Base-by-base conservation (phyloP, 208 protist species). In the Wallacemonas sp. region DNA sequence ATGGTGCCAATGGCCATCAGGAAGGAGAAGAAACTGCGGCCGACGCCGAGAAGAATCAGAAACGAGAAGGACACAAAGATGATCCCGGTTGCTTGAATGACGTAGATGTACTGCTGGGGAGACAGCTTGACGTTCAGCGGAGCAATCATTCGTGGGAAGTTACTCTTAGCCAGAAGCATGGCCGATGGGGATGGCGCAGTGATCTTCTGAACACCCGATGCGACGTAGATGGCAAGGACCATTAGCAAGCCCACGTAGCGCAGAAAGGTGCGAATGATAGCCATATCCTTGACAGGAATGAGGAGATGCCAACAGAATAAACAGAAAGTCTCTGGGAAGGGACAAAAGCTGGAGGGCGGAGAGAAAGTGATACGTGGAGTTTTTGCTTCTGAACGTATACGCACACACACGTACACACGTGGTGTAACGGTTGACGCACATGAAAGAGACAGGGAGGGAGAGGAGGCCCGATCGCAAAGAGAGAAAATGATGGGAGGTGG, bases 1-100 rank as follows among this genome's bases (percentile, higher is more conserved):
- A 76, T n/a, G 17, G 73, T 75, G 32, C 66, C 53, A 1, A 85
- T n/a, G 17, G 83, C 85, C 58, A 94, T 58, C 39, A 91, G 33
- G 37, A 94, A 83, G 19, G 79, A 63, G 54, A 94, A 92, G 73
- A 92, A 92, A 66, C 75, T 79, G 38, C 89, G 82, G 2, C 85
- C 85, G 29, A 94, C 84, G 15, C 81, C 83, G 19, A 94, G 79
- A 5, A 94, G 52, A 67, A 92, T 87, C 33, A 94, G 91, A 21
- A 91, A 71, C 9, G 89, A 90, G 50, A 89, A 89, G 41, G 73
- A 75, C 27, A 94, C 53, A 36, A 81, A 87, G 1, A 88, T 71
- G 32, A 70, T 75, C 13, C 89, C 89, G 37, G 72, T 81, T 5
- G 37, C 63, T 45, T 87, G 83, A 24, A 87, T 76, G 5, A 91